phyloP scores from a whole-genome alignment of 208 protist species.

The Acanthamoeba divionensis region DNA sequence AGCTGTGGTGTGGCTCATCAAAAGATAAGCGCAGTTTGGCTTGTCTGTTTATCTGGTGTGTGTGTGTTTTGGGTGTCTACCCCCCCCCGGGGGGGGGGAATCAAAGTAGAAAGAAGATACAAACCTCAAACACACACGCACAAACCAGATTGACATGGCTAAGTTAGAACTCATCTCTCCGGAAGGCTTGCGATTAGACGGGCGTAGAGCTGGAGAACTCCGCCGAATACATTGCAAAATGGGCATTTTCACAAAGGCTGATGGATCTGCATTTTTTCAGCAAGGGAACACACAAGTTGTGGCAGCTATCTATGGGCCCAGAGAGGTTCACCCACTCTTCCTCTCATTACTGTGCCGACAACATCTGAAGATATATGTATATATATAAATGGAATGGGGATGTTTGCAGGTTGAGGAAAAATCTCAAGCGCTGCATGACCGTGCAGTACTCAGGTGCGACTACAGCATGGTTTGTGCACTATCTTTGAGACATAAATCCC shows the following conservation, averaged over 20 bases:
- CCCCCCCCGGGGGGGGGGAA: too few species aligned
- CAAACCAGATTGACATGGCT: background rate
- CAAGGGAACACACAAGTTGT: constrained; percentile 80
- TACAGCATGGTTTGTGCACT: constrained; percentile 65
- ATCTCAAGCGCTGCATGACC: constrained; percentile 67
- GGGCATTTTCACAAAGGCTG: constrained; percentile 74
- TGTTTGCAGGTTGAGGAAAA: constrained; percentile 14
- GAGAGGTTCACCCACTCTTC: constrained; percentile 58
- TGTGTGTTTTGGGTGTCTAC: too few species aligned
- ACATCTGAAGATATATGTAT: too few species aligned
- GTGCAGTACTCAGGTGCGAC: constrained; percentile 80
- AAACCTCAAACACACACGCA: background rate
- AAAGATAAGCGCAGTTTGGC: too few species aligned
- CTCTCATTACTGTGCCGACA: background rate
- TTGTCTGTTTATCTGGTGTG: too few species aligned
- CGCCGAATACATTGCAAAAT: constrained; percentile 76
- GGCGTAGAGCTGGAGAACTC: constrained; percentile 82
- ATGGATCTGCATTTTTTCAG: constrained; percentile 82
- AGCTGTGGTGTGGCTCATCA: too few species aligned
- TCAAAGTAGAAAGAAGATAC: background rate
- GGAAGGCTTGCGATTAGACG: constrained; percentile 85
- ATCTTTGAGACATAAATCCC: too few species aligned
- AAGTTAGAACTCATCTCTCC: constrained; percentile 71
- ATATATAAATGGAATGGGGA: background rate
- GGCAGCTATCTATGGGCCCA: constrained; percentile 85